phyloP scores from a whole-genome alignment of 441 rosid genomes.

The Bruguiera hainesii region DNA sequence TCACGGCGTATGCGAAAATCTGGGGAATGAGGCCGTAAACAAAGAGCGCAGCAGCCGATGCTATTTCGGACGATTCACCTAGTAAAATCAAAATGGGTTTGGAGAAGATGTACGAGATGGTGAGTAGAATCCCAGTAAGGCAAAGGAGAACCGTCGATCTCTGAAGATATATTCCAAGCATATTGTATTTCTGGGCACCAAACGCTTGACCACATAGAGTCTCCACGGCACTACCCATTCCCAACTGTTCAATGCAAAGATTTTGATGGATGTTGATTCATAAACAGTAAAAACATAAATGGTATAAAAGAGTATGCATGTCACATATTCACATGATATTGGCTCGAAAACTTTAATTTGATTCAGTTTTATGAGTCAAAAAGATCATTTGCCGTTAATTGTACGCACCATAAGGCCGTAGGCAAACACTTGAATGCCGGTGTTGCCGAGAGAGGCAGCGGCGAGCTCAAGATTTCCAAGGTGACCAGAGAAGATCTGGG shows the following conservation, averaged over 20 bases:
- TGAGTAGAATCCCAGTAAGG: slow-evolving; percentile 45
- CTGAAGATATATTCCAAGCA: slow-evolving; percentile 64
- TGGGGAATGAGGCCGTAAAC: slow-evolving; percentile 64
- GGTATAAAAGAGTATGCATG: too few relatives aligned
- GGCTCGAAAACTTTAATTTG: not conserved
- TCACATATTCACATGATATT: too few relatives aligned
- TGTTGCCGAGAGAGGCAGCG: slow-evolving; percentile 44
- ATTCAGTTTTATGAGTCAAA: not conserved
- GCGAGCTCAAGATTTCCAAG: slow-evolving; percentile 68
- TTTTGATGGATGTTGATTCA: too few relatives aligned
- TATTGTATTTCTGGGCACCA: slow-evolving; percentile 47
- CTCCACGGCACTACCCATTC: slow-evolving; percentile 84
- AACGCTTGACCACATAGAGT: slow-evolving; percentile 75
- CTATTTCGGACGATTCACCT: slow-evolving; percentile 44
- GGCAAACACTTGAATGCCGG: slow-evolving; percentile 12
- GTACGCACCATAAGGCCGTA: slow-evolving; percentile 16
- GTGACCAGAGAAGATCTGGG: slow-evolving; percentile 57
- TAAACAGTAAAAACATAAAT: too few relatives aligned
- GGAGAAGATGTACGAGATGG: slow-evolving; percentile 39
- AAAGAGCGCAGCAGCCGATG: slow-evolving; percentile 48
- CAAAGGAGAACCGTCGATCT: slow-evolving; percentile 51
- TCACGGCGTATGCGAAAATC: slow-evolving; percentile 61
- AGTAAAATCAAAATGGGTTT: slow-evolving; percentile 48
- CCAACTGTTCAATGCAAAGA: slow-evolving; percentile 33
- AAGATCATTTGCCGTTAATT: not conserved